These are phyloP conservation scores for Chytriomyces confervae DNA, from an alignment of 192 early-diverging fungal species.

Conservation along the genomic window DNA sequence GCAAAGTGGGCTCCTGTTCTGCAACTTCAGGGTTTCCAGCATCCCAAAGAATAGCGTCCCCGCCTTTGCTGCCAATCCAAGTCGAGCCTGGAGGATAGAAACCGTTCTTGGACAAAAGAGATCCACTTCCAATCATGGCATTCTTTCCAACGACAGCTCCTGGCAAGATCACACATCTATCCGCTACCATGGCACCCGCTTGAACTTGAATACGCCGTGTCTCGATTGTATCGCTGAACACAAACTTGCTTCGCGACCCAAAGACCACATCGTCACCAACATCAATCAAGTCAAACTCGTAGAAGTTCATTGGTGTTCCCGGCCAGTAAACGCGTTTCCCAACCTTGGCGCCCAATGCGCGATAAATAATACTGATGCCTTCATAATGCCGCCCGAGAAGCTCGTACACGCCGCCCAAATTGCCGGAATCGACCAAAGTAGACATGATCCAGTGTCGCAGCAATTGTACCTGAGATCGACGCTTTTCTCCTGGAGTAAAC, in stretches of 20 bases:
- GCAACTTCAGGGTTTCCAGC: slow-evolving; percentile 19
- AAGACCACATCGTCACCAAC: slow-evolving; percentile 57
- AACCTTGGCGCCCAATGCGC: slow-evolving; percentile 49
- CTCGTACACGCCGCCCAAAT: slow-evolving; percentile 42
- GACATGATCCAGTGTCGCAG: slow-evolving; percentile 46
- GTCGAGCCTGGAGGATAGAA: slow-evolving; percentile 35
- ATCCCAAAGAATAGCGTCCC: slow-evolving; percentile 45
- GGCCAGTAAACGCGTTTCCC: slow-evolving; percentile 58
- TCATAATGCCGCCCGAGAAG: slow-evolving; percentile 55
- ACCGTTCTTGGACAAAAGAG: slow-evolving; percentile 38
- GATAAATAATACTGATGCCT: slow-evolving; percentile 44
- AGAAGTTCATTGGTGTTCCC: slow-evolving; percentile 44
- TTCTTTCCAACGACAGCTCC: slow-evolving; percentile 46
- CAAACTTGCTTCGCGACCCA: slow-evolving; percentile 46
- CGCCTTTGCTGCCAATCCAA: slow-evolving; percentile 49
- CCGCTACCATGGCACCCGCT: slow-evolving; percentile 51
- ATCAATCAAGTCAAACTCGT: slow-evolving; percentile 50
- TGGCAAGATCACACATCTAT: slow-evolving; percentile 48
- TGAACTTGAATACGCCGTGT: slow-evolving; percentile 39
- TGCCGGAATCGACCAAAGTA: slow-evolving; percentile 35
- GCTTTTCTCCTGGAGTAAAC: slow-evolving; percentile 8
- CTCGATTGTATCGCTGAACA: slow-evolving; percentile 44
- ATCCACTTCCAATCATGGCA: slow-evolving; percentile 50
- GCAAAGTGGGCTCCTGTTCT: slow-evolving; percentile 21
- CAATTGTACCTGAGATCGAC: neutral